Conservation (phyloP, 225 moss, liverwort and hornwort genomes). For the Polytrichum formosum region DNA sequence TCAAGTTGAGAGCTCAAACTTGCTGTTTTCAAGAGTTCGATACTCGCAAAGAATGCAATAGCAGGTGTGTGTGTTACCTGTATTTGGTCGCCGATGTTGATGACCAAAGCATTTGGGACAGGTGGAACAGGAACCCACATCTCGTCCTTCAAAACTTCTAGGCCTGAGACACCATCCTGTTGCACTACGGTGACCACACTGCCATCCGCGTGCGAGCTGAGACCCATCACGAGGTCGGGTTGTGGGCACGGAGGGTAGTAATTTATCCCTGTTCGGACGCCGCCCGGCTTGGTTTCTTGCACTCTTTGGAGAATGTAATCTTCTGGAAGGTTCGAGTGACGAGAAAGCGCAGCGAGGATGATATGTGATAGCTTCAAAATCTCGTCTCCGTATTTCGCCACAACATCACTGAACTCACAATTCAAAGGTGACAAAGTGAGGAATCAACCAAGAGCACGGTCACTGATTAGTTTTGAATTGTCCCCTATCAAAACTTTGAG, state of each 20-base stretch:
- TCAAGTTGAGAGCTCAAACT: too few species aligned
- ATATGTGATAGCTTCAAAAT: constrained; percentile 24
- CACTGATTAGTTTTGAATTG: background rate
- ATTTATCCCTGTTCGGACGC: constrained; percentile 37
- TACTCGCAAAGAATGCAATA: too few species aligned
- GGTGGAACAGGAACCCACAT: constrained; percentile 32
- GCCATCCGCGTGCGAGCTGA: constrained; percentile 36
- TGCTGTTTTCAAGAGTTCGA: too few species aligned
- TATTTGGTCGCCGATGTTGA: constrained; percentile 41
- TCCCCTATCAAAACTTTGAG: background rate
- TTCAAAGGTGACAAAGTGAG: background rate
- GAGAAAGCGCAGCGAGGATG: constrained; percentile 26
- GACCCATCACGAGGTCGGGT: constrained; percentile 38
- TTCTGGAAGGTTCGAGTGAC: constrained; percentile 18
- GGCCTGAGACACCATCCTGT: constrained; percentile 24
- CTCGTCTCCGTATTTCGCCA: constrained; percentile 29
- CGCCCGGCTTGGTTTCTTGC: constrained; percentile 15
- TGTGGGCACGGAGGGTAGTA: constrained; percentile 42
- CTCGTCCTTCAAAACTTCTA: constrained; percentile 35
- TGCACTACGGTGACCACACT: constrained; percentile 33
- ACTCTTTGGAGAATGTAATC: constrained; percentile 21
- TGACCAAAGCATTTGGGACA: constrained; percentile 23
- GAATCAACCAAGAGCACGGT: background rate
- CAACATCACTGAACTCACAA: constrained; percentile 16
- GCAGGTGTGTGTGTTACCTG: constrained; percentile 10